These are phyloP conservation scores for Apophysomyces elegans DNA, from an alignment of 371 early-diverging fungal species.

Conservation along the genomic window DNA sequence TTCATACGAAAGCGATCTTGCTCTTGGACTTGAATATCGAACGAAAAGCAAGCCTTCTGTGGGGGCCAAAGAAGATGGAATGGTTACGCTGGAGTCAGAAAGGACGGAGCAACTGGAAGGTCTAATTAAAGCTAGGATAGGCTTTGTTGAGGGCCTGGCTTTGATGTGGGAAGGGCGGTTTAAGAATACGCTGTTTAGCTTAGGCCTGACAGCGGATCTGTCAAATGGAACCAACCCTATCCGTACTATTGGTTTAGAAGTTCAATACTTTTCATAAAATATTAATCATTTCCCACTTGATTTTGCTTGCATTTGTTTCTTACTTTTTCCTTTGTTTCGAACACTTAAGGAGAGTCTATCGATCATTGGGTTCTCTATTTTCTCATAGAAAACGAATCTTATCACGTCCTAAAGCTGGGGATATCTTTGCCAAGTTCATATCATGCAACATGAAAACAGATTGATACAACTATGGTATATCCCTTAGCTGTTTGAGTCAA, in stretches of 20 bases:
- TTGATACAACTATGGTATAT: too few species aligned
- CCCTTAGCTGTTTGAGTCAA: too few species aligned
- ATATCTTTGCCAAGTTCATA: too few species aligned
- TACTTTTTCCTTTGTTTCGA: too few species aligned
- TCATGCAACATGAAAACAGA: too few species aligned
- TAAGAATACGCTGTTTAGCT: conserved; percentile 61
- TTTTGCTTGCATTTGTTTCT: too few species aligned
- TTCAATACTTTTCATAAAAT: conserved; percentile 65
- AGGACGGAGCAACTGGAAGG: conserved; percentile 55
- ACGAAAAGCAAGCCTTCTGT: conserved; percentile 27
- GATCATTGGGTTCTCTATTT: too few species aligned
- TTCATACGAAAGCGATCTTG: conserved; percentile 85
- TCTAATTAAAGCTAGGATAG: conserved; percentile 62
- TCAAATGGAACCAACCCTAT: conserved; percentile 48
- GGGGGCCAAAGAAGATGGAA: conserved; percentile 18
- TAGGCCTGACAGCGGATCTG: conserved; percentile 64
- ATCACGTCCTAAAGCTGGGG: too few species aligned
- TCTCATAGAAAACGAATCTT: too few species aligned
- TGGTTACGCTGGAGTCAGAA: conserved; percentile 16
- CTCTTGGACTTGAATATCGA: conserved; percentile 78
- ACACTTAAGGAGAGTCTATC: too few species aligned
- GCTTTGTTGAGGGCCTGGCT: conserved; percentile 56
- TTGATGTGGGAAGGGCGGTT: conserved; percentile 74
- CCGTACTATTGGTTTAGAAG: conserved; percentile 65
- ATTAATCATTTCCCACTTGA: not conserved